Conservation (phyloP, 2,329 filamentous ascomycete species). For the Orbilia blumenaviensis region DNA sequence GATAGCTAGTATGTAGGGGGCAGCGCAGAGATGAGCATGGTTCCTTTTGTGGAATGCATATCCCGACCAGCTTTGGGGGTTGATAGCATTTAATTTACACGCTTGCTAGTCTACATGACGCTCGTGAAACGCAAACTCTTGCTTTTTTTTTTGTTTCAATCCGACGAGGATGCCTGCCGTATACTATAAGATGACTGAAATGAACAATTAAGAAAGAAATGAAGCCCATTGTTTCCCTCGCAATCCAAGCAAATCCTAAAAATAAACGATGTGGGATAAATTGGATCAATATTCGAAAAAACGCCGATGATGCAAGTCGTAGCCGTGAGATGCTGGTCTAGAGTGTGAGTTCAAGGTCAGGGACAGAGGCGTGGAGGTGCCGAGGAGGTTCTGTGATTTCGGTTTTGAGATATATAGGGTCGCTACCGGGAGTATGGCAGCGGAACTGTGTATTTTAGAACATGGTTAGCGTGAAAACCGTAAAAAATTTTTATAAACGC, state of each 20-base stretch:
- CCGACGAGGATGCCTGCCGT: neutral
- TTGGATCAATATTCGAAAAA: slow-evolving; percentile 12
- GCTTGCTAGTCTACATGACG: slow-evolving; percentile 7
- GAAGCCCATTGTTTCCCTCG: neutral
- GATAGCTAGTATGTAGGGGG: no score
- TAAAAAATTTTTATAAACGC: no score
- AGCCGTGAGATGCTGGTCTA: slow-evolving; percentile 38
- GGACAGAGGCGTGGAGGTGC: slow-evolving; percentile 1
- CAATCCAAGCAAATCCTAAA: slow-evolving; percentile 9
- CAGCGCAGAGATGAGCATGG: no score
- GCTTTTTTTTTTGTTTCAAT: neutral
- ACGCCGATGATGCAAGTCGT: slow-evolving; percentile 49
- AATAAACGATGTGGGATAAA: slow-evolving; percentile 12
- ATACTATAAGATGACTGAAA: slow-evolving; percentile 11
- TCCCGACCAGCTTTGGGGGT: neutral
- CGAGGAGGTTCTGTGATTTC: neutral
- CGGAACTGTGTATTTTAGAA: slow-evolving; percentile 32
- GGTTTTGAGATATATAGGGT: neutral
- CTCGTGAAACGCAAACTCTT: slow-evolving; percentile 14
- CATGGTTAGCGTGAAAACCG: slow-evolving; percentile 15
- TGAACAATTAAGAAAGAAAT: neutral
- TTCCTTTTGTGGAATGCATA: neutral
- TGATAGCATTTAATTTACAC: slow-evolving; percentile 4
- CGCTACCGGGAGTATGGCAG: slow-evolving; percentile 29
- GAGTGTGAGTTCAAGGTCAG: neutral